A percentile compares a stretch with the other conserved stretches of the same genome.
phyloP scores from a whole-genome alignment of 768 basidiomycete species.

The Trichaptum fuscoviolaceum region DNA sequence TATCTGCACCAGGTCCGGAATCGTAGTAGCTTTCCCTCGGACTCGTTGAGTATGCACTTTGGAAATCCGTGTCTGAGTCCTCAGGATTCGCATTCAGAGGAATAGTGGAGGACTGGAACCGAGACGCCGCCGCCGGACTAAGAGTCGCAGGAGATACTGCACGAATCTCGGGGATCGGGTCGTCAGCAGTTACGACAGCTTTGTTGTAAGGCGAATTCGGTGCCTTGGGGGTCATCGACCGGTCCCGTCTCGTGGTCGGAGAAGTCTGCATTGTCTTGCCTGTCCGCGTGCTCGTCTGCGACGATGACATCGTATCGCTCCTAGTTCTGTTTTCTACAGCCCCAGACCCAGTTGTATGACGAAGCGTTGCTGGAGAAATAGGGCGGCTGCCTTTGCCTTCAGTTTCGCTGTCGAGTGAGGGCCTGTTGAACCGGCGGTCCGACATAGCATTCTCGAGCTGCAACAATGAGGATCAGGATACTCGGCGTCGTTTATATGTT shows the following conservation, averaged over 20 bases:
- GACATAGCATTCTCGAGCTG: conserved; percentile 75
- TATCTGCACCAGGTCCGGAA: conserved; percentile 25
- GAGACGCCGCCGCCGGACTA: conserved; percentile 20
- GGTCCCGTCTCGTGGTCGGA: conserved; percentile 7
- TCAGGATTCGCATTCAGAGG: conserved; percentile 45
- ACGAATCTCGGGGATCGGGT: conserved; percentile 14
- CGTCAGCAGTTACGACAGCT: not conserved
- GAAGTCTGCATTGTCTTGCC: conserved; percentile 19
- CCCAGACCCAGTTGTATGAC: not conserved
- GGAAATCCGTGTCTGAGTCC: conserved; percentile 82
- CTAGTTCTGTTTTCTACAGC: conserved; percentile 33
- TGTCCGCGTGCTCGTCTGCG: conserved; percentile 38
- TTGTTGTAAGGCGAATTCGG: conserved; percentile 20
- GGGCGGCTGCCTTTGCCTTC: not conserved
- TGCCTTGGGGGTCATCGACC: conserved; percentile 20
- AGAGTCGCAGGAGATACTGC: conserved; percentile 16
- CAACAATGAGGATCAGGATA: conserved; percentile 6
- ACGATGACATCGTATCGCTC: conserved; percentile 62
- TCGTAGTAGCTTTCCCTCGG: conserved; percentile 59
- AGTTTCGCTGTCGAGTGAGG: conserved; percentile 10
- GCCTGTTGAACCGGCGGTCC: conserved; percentile 17
- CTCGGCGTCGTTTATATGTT: not conserved
- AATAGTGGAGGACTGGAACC: conserved; percentile 18
- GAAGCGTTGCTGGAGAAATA: not conserved
- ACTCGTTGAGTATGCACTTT: conserved; percentile 78